A percentile compares a stretch with the other conserved stretches of the same genome.
These are phyloP conservation scores for Fraxinus xanthoxyloides DNA, from an alignment of 305 asterid species.

Conservation along the genomic window DNA sequence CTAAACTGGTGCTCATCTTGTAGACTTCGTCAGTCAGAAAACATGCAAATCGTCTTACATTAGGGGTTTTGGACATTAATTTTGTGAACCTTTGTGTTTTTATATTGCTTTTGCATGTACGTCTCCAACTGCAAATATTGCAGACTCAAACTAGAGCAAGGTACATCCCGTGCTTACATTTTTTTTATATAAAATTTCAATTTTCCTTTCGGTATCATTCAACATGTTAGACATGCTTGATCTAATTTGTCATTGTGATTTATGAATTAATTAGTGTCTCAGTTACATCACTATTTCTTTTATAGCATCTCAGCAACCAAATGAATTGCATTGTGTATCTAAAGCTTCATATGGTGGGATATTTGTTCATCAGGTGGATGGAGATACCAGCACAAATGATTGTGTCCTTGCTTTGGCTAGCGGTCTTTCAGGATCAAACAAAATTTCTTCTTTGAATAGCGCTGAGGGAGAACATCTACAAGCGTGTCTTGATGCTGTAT, in stretches of 20 bases:
- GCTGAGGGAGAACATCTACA: conserved; percentile 78
- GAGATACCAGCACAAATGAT: conserved; percentile 97
- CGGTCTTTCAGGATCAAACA: conserved; percentile 81
- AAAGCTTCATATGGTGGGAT: conserved; percentile 10
- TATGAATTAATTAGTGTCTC: background rate
- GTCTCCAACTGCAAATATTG: background rate
- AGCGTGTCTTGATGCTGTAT: conserved; percentile 89
- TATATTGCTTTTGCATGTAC: background rate
- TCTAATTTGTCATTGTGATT: background rate
- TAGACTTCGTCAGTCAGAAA: background rate
- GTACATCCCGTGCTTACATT: background rate
- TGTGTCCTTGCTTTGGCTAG: conserved; percentile 97
- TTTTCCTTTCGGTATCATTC: background rate
- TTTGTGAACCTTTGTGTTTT: background rate
- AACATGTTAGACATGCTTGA: background rate
- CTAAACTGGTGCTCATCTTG: background rate
- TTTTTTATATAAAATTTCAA: background rate
- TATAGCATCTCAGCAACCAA: background rate
- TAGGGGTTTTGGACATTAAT: background rate
- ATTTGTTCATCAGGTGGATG: conserved; percentile 76
- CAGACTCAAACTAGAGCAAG: background rate
- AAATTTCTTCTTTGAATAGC: conserved; percentile 65
- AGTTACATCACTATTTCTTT: background rate
- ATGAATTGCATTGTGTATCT: background rate
- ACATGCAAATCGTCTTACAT: background rate